Percentiles rank a stretch among this genome's conserved stretches.
Conservation (phyloP, 306 rosid species). For the Casuarina equisetifolia region DNA sequence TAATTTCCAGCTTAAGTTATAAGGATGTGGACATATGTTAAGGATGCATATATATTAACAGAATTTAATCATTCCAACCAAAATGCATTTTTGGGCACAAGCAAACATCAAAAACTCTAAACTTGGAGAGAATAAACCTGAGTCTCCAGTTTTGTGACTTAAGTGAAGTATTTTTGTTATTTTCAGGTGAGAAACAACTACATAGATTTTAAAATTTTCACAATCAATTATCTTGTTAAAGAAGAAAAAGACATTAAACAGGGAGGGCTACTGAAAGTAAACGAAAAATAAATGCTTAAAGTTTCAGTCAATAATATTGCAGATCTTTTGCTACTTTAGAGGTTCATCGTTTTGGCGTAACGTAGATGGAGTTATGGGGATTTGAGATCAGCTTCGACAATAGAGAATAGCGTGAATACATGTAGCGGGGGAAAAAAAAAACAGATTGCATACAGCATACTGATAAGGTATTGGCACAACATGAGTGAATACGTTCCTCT, state of each 20-base stretch:
- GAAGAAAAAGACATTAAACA: not conserved
- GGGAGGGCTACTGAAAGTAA: too few species aligned
- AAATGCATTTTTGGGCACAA: too few species aligned
- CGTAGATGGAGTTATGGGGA: not conserved
- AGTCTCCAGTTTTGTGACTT: not conserved
- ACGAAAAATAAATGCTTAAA: too few species aligned
- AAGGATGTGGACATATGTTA: too few species aligned
- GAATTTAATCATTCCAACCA: too few species aligned
- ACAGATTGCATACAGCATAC: not conserved
- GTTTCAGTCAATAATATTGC: too few species aligned
- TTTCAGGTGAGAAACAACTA: not conserved
- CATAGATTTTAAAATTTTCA: not conserved
- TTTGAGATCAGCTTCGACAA: not conserved
- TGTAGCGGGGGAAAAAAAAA: not conserved
- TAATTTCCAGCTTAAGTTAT: not conserved
- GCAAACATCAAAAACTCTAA: not conserved
- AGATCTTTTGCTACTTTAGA: too few species aligned
- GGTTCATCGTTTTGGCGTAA: too few species aligned
- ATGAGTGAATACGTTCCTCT: conserved; percentile 3
- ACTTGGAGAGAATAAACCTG: not conserved
- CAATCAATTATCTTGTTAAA: not conserved
- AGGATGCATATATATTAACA: too few species aligned
- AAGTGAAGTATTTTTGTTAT: not conserved
- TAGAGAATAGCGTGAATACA: not conserved
- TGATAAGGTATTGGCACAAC: not conserved